Evolutionary conservation across 768 basidiomycete genomes (phyloP).

Genomic region (Naganishia friedmannii): DNA sequence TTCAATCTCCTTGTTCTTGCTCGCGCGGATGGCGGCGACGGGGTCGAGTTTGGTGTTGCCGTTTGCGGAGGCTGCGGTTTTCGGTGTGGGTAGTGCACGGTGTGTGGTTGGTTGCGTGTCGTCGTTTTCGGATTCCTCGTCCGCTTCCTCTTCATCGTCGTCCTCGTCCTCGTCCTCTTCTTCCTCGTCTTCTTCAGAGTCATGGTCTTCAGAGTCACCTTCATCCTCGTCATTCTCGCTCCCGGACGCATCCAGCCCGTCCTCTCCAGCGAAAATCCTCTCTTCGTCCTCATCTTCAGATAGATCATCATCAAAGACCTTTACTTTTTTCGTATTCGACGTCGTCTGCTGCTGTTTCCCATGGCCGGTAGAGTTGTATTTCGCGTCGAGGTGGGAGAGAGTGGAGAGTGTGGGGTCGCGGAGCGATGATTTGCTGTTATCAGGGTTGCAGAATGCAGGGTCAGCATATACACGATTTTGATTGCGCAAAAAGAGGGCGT

Average conservation of each 20-base stretch:
- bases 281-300: conserved; percentile 41
- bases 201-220: too few relatives aligned
- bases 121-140: conserved; percentile 8
- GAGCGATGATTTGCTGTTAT: conserved; percentile 64
- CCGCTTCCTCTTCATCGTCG: conserved; percentile 33
- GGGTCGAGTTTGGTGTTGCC: conserved; percentile 40
- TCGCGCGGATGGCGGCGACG: conserved; percentile 41
- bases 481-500: too few relatives aligned
- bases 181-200: conserved; percentile 23
- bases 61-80: background rate
- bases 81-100: background rate
- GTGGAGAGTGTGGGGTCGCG: conserved; percentile 63
- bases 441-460: too few relatives aligned
- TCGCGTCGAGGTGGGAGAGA: conserved; percentile 60
- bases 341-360: conserved; percentile 55
- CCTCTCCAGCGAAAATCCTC: conserved; percentile 39
- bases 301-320: conserved; percentile 51
- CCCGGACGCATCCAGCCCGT: conserved; percentile 36
- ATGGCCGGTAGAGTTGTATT: conserved; percentile 61
- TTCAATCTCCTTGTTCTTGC: conserved; percentile 48
- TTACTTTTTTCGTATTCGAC: conserved; percentile 59
- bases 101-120: too few relatives aligned
- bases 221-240: conserved; percentile 34
- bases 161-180: conserved; percentile 35
- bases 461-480: too few relatives aligned